Evolutionary conservation across 169 alveolate species (phyloP).

Genomic region (Ichthyophthirius multifiliis): DNA sequence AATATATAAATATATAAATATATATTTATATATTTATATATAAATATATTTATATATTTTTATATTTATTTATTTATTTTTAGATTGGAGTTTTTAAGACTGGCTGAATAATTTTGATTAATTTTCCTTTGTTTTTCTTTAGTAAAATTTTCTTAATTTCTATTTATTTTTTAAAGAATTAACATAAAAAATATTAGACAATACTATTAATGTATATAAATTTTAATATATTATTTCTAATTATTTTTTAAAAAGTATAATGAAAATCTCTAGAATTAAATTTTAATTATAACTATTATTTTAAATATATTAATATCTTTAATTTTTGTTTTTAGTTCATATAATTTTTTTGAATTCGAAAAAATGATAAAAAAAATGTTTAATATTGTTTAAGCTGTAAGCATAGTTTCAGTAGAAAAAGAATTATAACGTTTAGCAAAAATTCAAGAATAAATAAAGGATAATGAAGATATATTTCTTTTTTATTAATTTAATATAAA

Average conservation of each 20-base stretch:
- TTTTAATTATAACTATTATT: neutral
- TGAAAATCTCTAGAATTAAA: neutral
- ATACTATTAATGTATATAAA: neutral
- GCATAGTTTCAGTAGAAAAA: neutral
- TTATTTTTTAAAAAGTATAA: neutral
- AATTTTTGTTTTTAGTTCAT: neutral
- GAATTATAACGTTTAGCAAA: neutral
- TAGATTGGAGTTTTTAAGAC: too few relatives aligned
- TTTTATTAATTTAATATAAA: neutral
- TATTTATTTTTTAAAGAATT: neutral
- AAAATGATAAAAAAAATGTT: neutral
- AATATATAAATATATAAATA: too few relatives aligned
- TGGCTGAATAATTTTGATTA: too few relatives aligned
- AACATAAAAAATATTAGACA: neutral
- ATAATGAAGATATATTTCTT: neutral
- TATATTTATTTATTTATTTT: too few relatives aligned
- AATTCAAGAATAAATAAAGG: neutral
- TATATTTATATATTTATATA: too few relatives aligned
- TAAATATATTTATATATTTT: too few relatives aligned
- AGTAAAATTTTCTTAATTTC: neutral
- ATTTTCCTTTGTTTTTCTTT: neutral
- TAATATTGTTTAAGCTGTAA: neutral
- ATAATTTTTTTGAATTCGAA: neutral
- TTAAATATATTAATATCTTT: neutral
- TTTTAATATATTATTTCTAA: neutral